Conservation (phyloP, 352 stramenopile species). For the Phytophthora meadii region DNA sequence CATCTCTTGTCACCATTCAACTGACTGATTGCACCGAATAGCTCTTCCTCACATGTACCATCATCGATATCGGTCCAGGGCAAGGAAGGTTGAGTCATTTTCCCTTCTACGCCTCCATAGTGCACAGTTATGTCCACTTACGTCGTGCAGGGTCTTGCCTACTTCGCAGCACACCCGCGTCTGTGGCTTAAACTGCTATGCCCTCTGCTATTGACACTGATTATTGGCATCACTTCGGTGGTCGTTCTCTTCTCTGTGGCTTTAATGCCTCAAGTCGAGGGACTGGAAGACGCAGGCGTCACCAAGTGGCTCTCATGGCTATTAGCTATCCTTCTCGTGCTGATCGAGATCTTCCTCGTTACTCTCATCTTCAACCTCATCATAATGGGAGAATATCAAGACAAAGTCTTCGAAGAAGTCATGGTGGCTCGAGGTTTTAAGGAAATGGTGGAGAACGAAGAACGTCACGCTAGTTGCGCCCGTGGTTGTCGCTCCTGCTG, state of each 20-base stretch:
- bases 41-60: not conserved
- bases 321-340: slow-evolving; percentile 59
- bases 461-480: slow-evolving; percentile 47
- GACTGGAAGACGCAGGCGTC: slow-evolving; percentile 48
- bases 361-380: slow-evolving; percentile 74
- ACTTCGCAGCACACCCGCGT: slow-evolving; percentile 66
- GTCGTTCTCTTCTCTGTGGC: slow-evolving; percentile 53
- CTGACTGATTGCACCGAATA: slow-evolving; percentile 9
- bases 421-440: slow-evolving; percentile 53
- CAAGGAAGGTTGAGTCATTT: no score
- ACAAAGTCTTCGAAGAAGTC: slow-evolving; percentile 74
- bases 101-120: not conserved
- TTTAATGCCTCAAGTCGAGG: slow-evolving; percentile 56
- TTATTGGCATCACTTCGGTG: slow-evolving; percentile 53
- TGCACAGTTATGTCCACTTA: slow-evolving; percentile 55
- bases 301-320: slow-evolving; percentile 58
- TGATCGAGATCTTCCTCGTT: slow-evolving; percentile 78
- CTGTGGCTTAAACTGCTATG: slow-evolving; percentile 66
- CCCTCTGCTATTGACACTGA: slow-evolving; percentile 63
- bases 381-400: slow-evolving; percentile 60
- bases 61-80: not conserved
- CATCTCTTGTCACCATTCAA: not conserved
- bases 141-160: slow-evolving; percentile 53
- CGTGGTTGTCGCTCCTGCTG: slow-evolving; percentile 62
- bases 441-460: slow-evolving; percentile 57